Conservation (phyloP, 768 basidiomycete species). For the Inosperma sp. region DNA sequence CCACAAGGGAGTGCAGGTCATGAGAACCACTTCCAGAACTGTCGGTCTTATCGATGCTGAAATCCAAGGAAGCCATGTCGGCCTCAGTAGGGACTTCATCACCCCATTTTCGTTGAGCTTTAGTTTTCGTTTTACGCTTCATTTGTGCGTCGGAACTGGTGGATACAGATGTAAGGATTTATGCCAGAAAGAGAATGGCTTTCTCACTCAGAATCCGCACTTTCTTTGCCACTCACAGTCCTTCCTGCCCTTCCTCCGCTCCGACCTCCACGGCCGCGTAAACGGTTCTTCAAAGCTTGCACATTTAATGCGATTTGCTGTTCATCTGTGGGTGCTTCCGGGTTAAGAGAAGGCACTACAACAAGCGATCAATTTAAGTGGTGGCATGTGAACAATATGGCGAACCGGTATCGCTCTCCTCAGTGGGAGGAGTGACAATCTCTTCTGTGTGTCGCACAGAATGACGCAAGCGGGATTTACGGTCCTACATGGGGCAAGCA, state of each 20-base stretch:
- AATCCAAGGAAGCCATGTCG: constrained; percentile 94
- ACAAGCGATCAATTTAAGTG: constrained; percentile 34
- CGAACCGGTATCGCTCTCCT: constrained; percentile 56
- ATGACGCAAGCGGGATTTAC: constrained; percentile 58
- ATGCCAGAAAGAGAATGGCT: not conserved
- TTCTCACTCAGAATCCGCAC: constrained; percentile 69
- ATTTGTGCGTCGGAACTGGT: constrained; percentile 56
- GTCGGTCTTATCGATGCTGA: constrained; percentile 58
- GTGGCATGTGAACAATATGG: not conserved
- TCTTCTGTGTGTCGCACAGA: constrained; percentile 35
- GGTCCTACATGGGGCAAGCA: constrained; percentile 46
- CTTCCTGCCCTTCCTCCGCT: constrained; percentile 51
- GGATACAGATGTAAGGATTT: not conserved
- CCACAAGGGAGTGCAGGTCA: constrained; percentile 61
- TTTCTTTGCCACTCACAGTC: constrained; percentile 55
- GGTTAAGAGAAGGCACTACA: constrained; percentile 28
- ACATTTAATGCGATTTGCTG: constrained; percentile 92
- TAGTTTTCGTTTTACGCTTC: constrained; percentile 61
- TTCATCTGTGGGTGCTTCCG: constrained; percentile 62
- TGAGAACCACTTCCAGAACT: constrained; percentile 31
- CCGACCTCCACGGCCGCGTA: constrained; percentile 70
- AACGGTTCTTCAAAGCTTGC: constrained; percentile 78
- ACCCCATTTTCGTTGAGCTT: constrained; percentile 89
- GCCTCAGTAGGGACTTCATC: constrained; percentile 72
- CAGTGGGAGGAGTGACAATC: constrained; percentile 49